phyloP scores from a whole-genome alignment of 495 filamentous ascomycete species.

The Letharia lupina region DNA sequence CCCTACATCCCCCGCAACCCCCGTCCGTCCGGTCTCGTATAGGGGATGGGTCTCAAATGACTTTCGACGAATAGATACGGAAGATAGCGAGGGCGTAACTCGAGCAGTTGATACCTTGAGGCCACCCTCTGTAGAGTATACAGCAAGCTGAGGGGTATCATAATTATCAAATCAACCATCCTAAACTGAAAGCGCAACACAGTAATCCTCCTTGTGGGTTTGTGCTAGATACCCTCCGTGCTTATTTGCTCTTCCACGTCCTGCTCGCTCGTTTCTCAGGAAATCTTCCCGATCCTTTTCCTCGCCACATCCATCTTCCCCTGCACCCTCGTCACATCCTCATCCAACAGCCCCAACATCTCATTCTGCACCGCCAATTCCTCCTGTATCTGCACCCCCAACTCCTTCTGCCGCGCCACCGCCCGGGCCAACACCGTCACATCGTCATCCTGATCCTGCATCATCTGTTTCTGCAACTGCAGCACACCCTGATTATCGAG shows the following conservation, averaged over 20 bases:
- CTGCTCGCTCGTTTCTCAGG: slow-evolving; percentile 30
- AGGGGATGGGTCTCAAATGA: background rate
- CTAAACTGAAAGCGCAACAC: background rate
- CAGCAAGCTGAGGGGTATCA: background rate
- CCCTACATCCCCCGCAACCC: background rate
- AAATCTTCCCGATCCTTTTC: slow-evolving; percentile 71
- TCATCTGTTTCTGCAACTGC: slow-evolving; percentile 74
- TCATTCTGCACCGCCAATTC: slow-evolving; percentile 81
- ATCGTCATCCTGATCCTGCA: slow-evolving; percentile 77
- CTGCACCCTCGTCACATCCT: slow-evolving; percentile 63
- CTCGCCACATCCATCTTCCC: slow-evolving; percentile 77
- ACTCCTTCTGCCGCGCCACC: slow-evolving; percentile 71
- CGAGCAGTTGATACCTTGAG: background rate
- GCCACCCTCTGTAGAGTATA: background rate
- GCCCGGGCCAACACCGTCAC: slow-evolving; percentile 68
- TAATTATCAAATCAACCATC: background rate
- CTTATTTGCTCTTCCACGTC: background rate
- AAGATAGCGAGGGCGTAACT: background rate
- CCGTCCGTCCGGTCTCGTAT: no score
- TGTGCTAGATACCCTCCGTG: background rate
- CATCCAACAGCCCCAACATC: slow-evolving; percentile 65
- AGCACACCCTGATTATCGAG: slow-evolving; percentile 84
- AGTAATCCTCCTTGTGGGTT: background rate
- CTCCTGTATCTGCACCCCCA: slow-evolving; percentile 75
- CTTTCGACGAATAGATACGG: background rate